Base-by-base conservation (phyloP, 768 basidiomycete species). In the Calocera cornea region DNA sequence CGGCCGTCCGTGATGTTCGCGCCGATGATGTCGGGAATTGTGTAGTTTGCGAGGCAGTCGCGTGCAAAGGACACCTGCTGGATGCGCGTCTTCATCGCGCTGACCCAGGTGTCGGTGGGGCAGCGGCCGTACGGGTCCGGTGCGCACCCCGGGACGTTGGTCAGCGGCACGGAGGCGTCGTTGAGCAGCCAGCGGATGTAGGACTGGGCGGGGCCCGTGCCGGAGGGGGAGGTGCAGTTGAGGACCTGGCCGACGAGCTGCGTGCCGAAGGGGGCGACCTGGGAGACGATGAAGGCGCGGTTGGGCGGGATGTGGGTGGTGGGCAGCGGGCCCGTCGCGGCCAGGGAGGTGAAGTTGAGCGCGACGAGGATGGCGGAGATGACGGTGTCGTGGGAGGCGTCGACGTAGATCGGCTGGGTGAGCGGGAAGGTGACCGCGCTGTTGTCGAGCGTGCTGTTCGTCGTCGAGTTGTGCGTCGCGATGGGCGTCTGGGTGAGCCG, bases 171-270 rank as follows among this genome's bases (percentile, higher is more conserved):
- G 1, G 90, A 87, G 0, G 86, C 93, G 72, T 97, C 93, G 77
- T 95, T 95, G 75, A 95, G 83, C 69, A 95, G 86, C 71, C 93
- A 80, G 2, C 92, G 85, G 69, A 95, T 89, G 70, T 92, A 86
- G 16, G 76, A 74, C 14, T 78, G 81, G 34, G 77, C 77, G 24
- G 81, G 78, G 34, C 68, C 44, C 41, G 69, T 64, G 29, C 75
- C 60, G n/a, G 79, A 79, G 19, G 78, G 50, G n/a, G 79, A 79
- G 19, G 78, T 75, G 71, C 88, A 91, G 67, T 82, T 80, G 0
- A 91, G 79, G 10, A 90, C 86, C 68, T 92, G 75, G 36, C 78
- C 77, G 31, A 71, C 67, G 66, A 95, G 75, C 72, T 95, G 95
- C 31, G 92, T 89, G 0, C 87, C 88, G 76, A 97, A 97, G 0